Evolutionary conservation across 2,329 filamentous ascomycete species (phyloP), one percentile per base, ranked within the genome.

Genomic region (Nakataea oryzae): DNA sequence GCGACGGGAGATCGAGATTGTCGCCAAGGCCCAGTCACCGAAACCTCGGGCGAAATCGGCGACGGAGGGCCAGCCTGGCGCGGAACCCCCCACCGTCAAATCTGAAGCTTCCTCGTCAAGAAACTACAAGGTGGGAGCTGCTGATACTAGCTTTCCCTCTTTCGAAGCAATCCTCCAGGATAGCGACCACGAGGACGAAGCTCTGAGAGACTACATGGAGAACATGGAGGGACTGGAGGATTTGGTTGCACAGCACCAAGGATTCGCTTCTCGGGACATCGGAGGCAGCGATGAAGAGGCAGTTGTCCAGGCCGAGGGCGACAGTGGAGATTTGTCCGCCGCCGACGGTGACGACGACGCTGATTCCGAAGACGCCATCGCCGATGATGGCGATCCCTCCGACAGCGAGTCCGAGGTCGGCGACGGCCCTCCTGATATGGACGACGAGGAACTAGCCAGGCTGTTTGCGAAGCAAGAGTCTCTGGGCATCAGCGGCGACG

Each of bases 171-270:
- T 50, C 8, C 41, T 50, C 41, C 41, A 50, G 41, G 21, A 50
- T 17, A 50, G 41, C 41, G 58, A 59, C 32, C 32, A 50, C 29
- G 58, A 59, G 47, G 80, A 87, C 24, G 83, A 86, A 54, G 81
- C 79, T 1, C 76, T 86, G 67, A 81, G 83, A 1, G 89, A 93
- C 68, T 92, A 92, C 67, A 86, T 91, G 68, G 80, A 83, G 56
- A 90, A 91, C 64, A 79, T 90, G 68, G 78, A 79, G 58, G 77
- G 76, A 3, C 58, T 70, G 12, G 65, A 69, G 5, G 69, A 71
- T 14, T 64, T 68, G 3, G 56, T 65, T 29, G 50, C 54, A 9
- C 50, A 61, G 21, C 61, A 65, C 3, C 64, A 69, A 4, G 66
- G 69, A 6, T 71, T 74, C 60, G 69, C 68, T 13, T 66, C 67